Conservation (phyloP, 2,329 filamentous ascomycete genomes). For the Dactylellina sp. region DNA sequence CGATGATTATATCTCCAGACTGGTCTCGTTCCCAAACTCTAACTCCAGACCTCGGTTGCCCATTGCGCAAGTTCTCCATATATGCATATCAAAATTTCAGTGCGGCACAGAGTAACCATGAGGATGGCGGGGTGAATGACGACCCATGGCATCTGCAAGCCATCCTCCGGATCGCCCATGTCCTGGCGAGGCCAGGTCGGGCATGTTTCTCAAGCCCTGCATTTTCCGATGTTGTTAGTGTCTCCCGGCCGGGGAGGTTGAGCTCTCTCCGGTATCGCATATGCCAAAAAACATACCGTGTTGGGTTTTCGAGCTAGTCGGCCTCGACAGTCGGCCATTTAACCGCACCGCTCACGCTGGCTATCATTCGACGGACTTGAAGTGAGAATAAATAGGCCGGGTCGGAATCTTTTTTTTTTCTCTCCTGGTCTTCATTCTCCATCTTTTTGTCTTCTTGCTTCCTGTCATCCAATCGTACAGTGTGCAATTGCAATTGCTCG, state of each 20-base stretch:
- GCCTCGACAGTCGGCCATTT: constrained; percentile 42
- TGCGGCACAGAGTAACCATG: no score
- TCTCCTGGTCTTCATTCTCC: constrained; percentile 12
- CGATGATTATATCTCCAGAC: no score
- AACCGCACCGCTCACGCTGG: constrained; percentile 18
- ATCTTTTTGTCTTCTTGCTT: constrained; percentile 26
- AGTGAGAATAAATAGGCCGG: constrained; percentile 51
- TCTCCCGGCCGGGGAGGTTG: constrained; percentile 27
- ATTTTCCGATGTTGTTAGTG: constrained; percentile 5
- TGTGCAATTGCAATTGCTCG: constrained; percentile 20
- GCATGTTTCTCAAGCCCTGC: no score
- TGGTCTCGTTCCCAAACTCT: not conserved
- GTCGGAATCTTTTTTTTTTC: constrained; percentile 36
- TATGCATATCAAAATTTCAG: no score
- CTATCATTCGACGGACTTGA: not conserved
- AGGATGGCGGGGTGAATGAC: no score
- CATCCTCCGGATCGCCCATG: constrained; percentile 1
- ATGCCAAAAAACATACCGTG: constrained; percentile 21
- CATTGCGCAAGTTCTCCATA: no score
- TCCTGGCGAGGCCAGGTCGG: not conserved
- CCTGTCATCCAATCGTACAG: constrained; percentile 21
- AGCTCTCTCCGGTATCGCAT: constrained; percentile 54
- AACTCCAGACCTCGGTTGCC: not conserved
- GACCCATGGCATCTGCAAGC: constrained; percentile 3
- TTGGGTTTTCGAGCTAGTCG: constrained; percentile 13